phyloP scores from a whole-genome alignment of 495 filamentous ascomycete genomes.

The Umbilicaria muhlenbergii region DNA sequence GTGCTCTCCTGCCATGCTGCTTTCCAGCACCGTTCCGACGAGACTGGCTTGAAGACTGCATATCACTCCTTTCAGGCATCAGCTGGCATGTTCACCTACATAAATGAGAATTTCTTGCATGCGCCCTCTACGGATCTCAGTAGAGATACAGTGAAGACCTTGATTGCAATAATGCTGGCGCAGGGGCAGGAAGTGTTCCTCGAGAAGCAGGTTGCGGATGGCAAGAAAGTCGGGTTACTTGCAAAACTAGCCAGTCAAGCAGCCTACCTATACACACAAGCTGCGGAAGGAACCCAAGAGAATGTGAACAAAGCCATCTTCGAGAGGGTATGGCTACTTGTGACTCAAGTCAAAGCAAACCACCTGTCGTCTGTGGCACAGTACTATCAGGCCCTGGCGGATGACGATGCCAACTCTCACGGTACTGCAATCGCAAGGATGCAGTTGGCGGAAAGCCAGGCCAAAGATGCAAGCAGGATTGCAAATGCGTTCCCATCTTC shows the following conservation, averaged over 20 bases:
- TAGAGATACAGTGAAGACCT: slow-evolving; percentile 82
- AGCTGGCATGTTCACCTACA: slow-evolving; percentile 98
- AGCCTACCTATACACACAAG: slow-evolving; percentile 73
- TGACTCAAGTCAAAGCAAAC: slow-evolving; percentile 75
- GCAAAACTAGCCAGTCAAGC: slow-evolving; percentile 90
- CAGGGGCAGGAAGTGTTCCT: slow-evolving; percentile 95
- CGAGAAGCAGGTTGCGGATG: slow-evolving; percentile 87
- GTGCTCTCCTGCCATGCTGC: slow-evolving; percentile 94
- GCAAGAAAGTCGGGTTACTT: slow-evolving; percentile 81
- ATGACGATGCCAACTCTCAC: slow-evolving; percentile 75
- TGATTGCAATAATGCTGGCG: slow-evolving; percentile 85
- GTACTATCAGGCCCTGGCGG: slow-evolving; percentile 85
- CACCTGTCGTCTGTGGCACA: slow-evolving; percentile 77
- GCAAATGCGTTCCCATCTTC: slow-evolving; percentile 71
- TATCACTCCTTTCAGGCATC: slow-evolving; percentile 98
- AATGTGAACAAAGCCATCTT: slow-evolving; percentile 86
- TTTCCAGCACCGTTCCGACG: slow-evolving; percentile 79
- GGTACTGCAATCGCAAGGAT: slow-evolving; percentile 76
- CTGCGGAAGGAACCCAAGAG: slow-evolving; percentile 76
- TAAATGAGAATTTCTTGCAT: slow-evolving; percentile 98
- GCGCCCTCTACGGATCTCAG: slow-evolving; percentile 90
- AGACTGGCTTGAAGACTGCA: slow-evolving; percentile 82
- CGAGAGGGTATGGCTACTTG: slow-evolving; percentile 83
- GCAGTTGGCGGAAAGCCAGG: slow-evolving; percentile 60
- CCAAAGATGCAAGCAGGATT: slow-evolving; percentile 57